These are phyloP conservation scores for Penicillium flavigenum DNA, from an alignment of 495 filamentous ascomycete genomes.

Conservation along the genomic window DNA sequence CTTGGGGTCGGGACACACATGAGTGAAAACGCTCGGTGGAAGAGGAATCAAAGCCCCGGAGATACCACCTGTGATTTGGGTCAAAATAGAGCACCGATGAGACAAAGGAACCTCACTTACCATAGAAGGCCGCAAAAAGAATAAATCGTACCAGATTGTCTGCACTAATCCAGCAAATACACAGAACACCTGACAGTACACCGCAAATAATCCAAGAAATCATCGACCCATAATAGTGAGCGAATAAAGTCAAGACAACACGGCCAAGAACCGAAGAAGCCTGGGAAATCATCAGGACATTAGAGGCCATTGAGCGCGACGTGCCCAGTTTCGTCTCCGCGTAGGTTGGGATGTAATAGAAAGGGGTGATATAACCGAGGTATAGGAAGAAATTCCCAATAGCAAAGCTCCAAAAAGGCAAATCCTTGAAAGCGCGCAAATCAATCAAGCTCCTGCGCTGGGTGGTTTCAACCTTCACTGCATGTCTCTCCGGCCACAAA, in stretches of 20 bases:
- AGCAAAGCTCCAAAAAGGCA: constrained; percentile 31
- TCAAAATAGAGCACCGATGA: neutral
- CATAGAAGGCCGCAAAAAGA: constrained; percentile 61
- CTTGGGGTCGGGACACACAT: constrained; percentile 58
- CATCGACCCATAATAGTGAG: constrained; percentile 29
- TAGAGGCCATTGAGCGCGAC: constrained; percentile 48
- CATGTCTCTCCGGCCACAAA: constrained; percentile 6
- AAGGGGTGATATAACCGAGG: constrained; percentile 61
- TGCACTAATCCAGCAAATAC: constrained; percentile 55
- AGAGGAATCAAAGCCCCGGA: constrained; percentile 67
- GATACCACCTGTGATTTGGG: constrained; percentile 45
- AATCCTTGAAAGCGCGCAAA: constrained; percentile 29
- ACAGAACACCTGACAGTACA: constrained; percentile 25
- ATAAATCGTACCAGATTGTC: constrained; percentile 56
- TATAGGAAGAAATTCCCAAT: constrained; percentile 45
- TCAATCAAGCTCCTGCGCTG: constrained; percentile 21
- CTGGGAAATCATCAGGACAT: constrained; percentile 37
- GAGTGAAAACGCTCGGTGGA: constrained; percentile 57
- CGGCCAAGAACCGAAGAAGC: constrained; percentile 34
- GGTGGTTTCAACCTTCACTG: neutral
- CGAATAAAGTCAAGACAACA: constrained; percentile 23
- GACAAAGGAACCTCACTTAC: neutral
- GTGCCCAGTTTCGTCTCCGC: constrained; percentile 44
- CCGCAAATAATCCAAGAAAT: constrained; percentile 27
- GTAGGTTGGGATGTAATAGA: constrained; percentile 62